phyloP scores from a whole-genome alignment of 176 grass and related monocot species.

The Triticum dicoccoides region DNA sequence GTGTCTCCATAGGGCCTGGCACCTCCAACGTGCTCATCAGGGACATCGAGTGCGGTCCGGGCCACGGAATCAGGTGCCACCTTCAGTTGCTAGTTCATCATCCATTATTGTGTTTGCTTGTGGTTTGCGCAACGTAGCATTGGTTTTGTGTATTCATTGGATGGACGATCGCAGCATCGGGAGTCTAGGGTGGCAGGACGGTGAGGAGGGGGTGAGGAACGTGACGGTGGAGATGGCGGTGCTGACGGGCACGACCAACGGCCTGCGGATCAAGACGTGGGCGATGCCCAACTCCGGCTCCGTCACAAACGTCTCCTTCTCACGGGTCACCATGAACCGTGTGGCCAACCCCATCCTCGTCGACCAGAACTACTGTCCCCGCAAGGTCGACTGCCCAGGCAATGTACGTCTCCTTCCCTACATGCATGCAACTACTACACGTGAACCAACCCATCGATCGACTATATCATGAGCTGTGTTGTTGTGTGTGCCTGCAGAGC shows the following conservation, averaged over 20 bases:
- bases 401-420: slow-evolving; percentile 19
- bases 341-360: slow-evolving; percentile 57
- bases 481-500: slow-evolving; percentile 31
- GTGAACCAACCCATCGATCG: no score
- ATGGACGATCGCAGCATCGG: slow-evolving; percentile 50
- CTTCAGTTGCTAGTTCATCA: neutral
- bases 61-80: slow-evolving; percentile 60
- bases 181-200: slow-evolving; percentile 31
- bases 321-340: slow-evolving; percentile 32
- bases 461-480: neutral
- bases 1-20: slow-evolving; percentile 56
- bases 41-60: slow-evolving; percentile 50
- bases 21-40: slow-evolving; percentile 38
- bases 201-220: slow-evolving; percentile 44
- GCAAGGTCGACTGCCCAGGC: slow-evolving; percentile 36
- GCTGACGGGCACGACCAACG: slow-evolving; percentile 52
- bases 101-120: neutral
- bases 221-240: slow-evolving; percentile 42
- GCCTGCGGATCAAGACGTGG: slow-evolving; percentile 73
- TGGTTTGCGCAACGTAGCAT: neutral
- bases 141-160: neutral
- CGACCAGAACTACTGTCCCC: slow-evolving; percentile 74
- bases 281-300: slow-evolving; percentile 35
- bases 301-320: slow-evolving; percentile 37
- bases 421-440: no score